Evolutionary conservation across 2,329 filamentous ascomycete species (phyloP).

Genomic region (Xylariaceae sp.): DNA sequence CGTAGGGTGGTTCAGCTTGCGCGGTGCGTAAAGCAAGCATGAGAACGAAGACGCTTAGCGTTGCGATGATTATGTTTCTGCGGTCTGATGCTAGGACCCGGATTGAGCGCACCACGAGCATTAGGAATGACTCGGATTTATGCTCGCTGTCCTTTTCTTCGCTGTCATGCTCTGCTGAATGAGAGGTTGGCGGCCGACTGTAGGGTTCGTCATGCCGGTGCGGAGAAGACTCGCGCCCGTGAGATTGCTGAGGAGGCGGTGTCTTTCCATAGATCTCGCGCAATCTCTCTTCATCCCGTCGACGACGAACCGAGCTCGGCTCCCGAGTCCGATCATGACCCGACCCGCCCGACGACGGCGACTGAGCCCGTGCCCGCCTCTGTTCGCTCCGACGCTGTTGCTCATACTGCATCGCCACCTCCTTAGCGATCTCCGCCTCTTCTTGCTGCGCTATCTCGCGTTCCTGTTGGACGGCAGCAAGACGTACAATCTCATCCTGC

Average conservation of each 20-base stretch:
- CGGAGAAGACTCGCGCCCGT: constrained; percentile 15
- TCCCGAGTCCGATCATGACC: constrained; percentile 20
- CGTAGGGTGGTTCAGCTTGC: constrained; percentile 28
- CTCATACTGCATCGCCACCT: constrained; percentile 31
- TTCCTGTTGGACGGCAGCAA: constrained; percentile 43
- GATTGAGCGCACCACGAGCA: constrained; percentile 49
- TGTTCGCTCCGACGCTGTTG: constrained; percentile 30
- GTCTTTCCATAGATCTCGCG: constrained; percentile 50
- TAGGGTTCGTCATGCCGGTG: constrained; percentile 24
- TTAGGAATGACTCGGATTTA: constrained; percentile 45
- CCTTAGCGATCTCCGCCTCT: constrained; percentile 31
- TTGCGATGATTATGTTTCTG: constrained; percentile 53
- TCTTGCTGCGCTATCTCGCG: constrained; percentile 30
- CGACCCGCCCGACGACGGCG: neutral
- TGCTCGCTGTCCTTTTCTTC: constrained; percentile 31
- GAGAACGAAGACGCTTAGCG: constrained; percentile 50
- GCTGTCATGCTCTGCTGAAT: constrained; percentile 26
- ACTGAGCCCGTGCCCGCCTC: constrained; percentile 4
- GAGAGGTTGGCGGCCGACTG: constrained; percentile 24
- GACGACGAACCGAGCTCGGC: constrained; percentile 26
- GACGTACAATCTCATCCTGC: constrained; percentile 54
- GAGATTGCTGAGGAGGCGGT: constrained; percentile 13
- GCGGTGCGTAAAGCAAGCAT: constrained; percentile 41
- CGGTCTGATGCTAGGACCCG: constrained; percentile 51
- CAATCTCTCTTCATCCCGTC: constrained; percentile 45